A percentile compares a stretch with the other conserved stretches of the same genome.
phyloP scores from a whole-genome alignment of 306 rosid species.

The Fragaria iinumae region DNA sequence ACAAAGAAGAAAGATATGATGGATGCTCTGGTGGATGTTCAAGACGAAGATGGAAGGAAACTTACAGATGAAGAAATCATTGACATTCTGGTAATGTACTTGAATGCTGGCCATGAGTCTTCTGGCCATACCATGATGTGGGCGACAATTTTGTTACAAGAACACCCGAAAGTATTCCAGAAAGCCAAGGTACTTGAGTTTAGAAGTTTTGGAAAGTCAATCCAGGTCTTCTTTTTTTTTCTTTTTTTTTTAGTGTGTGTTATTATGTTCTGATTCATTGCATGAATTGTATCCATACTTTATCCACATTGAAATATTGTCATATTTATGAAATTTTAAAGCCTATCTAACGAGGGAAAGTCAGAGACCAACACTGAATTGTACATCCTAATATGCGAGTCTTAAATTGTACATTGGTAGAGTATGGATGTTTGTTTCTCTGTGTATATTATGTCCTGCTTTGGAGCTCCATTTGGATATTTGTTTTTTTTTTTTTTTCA shows the following conservation, averaged over 20 bases:
- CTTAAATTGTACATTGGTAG: neutral
- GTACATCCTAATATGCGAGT: neutral
- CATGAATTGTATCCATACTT: neutral
- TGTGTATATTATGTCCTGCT: neutral
- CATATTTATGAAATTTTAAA: neutral
- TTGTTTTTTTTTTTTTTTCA: no score
- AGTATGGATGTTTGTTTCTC: neutral
- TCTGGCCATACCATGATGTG: conserved; percentile 94
- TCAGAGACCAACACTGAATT: neutral
- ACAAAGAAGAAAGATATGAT: conserved; percentile 64
- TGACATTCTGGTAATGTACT: conserved; percentile 79
- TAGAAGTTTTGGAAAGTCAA: neutral
- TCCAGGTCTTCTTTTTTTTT: no score
- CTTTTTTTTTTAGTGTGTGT: no score
- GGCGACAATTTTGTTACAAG: conserved; percentile 54
- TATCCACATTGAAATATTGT: neutral
- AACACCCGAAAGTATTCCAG: conserved; percentile 51
- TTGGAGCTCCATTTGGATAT: neutral
- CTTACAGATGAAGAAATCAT: conserved; percentile 65
- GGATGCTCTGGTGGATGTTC: conserved; percentile 75
- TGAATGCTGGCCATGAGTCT: conserved; percentile 97
- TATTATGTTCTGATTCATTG: neutral
- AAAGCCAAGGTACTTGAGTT: conserved; percentile 64
- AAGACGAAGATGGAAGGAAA: conserved; percentile 73
- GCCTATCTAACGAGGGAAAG: neutral